Conservation (phyloP, 768 basidiomycete genomes). For the Lentinus tigrinus region DNA sequence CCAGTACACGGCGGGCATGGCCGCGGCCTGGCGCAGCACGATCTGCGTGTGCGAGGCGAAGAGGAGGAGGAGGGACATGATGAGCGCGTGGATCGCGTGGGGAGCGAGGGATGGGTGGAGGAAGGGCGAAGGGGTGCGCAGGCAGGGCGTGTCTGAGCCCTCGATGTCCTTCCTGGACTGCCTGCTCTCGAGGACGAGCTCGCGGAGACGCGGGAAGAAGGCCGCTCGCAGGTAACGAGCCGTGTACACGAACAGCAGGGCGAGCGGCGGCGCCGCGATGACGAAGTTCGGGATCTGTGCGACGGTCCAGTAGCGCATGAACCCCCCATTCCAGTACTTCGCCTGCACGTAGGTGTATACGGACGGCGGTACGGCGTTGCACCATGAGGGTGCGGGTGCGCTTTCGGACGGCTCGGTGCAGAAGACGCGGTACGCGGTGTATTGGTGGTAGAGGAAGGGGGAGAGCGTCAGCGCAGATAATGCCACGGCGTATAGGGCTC, state of each 20-base stretch:
- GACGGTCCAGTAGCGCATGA: conserved; percentile 82
- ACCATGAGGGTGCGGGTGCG: conserved; percentile 73
- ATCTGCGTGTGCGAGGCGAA: conserved; percentile 89
- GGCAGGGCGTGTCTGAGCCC: too few species aligned
- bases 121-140: conserved; percentile 29
- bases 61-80: conserved; percentile 61
- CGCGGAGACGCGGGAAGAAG: conserved; percentile 14
- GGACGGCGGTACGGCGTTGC: conserved; percentile 54
- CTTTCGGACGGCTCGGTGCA: conserved; percentile 39
- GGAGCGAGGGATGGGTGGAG: conserved; percentile 50
- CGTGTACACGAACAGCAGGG: conserved; percentile 44
- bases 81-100: conserved; percentile 71
- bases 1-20: conserved; percentile 86
- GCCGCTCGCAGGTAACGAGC: conserved; percentile 2
- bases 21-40: conserved; percentile 69
- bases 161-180: too few species aligned
- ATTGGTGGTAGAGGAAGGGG: conserved; percentile 77
- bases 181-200: neutral
- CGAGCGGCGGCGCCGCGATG: conserved; percentile 70
- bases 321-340: conserved; percentile 85
- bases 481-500: conserved; percentile 36
- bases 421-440: conserved; percentile 61
- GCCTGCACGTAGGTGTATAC: conserved; percentile 83
- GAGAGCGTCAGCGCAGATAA: conserved; percentile 48
- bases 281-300: conserved; percentile 88